Percentiles rank a stretch among this genome's conserved stretches.
These are phyloP conservation scores for Cladosporium sp. DNA, from an alignment of 2,329 filamentous ascomycete species.

Conservation along the genomic window DNA sequence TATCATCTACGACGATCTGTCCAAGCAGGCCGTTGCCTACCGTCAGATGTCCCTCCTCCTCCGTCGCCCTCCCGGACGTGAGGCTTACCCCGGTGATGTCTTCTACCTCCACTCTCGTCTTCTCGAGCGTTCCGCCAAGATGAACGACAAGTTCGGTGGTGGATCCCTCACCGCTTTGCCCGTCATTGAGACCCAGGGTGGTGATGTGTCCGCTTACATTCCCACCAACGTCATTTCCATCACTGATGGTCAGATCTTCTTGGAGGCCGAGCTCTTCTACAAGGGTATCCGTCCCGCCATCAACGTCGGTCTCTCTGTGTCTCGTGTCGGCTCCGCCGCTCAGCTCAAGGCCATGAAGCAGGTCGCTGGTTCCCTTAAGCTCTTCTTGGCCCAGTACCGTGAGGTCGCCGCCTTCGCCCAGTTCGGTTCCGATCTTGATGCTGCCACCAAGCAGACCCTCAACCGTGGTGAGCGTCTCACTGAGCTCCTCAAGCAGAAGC, in stretches of 20 bases:
- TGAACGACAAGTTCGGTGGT: slow-evolving; percentile 91
- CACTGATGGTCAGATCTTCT: slow-evolving; percentile 99
- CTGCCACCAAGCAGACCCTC: slow-evolving; percentile 97
- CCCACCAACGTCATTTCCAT: slow-evolving; percentile 99
- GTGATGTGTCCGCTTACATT: slow-evolving; percentile 99
- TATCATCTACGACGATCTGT: slow-evolving; percentile 90
- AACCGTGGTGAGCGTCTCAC: slow-evolving; percentile 97
- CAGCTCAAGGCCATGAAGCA: slow-evolving; percentile 99
- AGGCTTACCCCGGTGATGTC: slow-evolving; percentile 54
- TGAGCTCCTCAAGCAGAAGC: slow-evolving; percentile 99
- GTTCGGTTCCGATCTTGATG: slow-evolving; percentile 99
- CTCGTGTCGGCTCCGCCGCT: slow-evolving; percentile 98
- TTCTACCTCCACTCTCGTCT: slow-evolving; percentile 99
- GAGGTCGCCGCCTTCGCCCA: slow-evolving; percentile 99
- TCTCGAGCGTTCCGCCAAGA: slow-evolving; percentile 98
- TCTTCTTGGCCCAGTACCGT: slow-evolving; percentile 99
- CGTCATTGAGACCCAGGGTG: slow-evolving; percentile 98
- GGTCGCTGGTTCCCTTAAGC: slow-evolving; percentile 98
- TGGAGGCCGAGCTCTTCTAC: slow-evolving; percentile 99
- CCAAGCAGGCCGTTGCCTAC: slow-evolving; percentile 76
- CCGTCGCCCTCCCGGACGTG: slow-evolving; percentile 95
- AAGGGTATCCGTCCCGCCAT: slow-evolving; percentile 99
- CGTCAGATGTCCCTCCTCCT: slow-evolving; percentile 93
- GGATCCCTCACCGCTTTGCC: slow-evolving; percentile 96
- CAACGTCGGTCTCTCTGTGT: slow-evolving; percentile 99